These are phyloP conservation scores for Cytidiella melzeri DNA, from an alignment of 768 basidiomycete genomes.

Conservation along the genomic window DNA sequence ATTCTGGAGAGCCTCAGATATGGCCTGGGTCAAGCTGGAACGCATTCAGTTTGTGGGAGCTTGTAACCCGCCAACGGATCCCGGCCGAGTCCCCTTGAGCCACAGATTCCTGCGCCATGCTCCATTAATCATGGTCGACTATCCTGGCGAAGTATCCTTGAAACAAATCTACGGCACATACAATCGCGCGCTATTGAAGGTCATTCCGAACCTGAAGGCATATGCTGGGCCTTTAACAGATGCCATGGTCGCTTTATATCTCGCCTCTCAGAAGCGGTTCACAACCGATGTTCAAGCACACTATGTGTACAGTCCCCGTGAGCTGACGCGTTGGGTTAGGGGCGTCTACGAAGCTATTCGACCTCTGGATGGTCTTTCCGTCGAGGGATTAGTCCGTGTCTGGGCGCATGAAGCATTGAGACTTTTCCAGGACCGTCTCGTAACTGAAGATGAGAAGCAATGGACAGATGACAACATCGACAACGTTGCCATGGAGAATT, in stretches of 20 bases:
- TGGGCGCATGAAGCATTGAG: conserved; percentile 98
- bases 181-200: conserved; percentile 92
- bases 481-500: conserved; percentile 74
- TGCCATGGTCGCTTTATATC: conserved; percentile 95
- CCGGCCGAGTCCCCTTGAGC: conserved; percentile 96
- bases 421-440: conserved; percentile 95
- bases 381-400: conserved; percentile 92
- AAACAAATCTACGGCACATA: conserved; percentile 99
- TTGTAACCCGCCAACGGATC: conserved; percentile 98
- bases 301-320: conserved; percentile 98
- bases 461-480: conserved; percentile 98
- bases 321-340: conserved; percentile 94
- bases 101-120: conserved; percentile 98
- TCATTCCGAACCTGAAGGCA: conserved; percentile 86
- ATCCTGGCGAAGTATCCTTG: conserved; percentile 93
- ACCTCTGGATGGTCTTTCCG: conserved; percentile 86
- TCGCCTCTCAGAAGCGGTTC: conserved; percentile 89
- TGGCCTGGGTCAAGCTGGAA: conserved; percentile 96
- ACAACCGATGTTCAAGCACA: conserved; percentile 97
- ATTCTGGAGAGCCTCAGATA: conserved; percentile 90
- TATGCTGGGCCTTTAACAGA: conserved; percentile 93
- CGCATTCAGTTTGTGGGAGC: conserved; percentile 99
- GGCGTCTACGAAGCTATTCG: conserved; percentile 97
- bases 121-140: conserved; percentile 97
- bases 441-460: conserved; percentile 82